Conservation (phyloP, 2,329 filamentous ascomycete species). For the Penicillium sp. region DNA sequence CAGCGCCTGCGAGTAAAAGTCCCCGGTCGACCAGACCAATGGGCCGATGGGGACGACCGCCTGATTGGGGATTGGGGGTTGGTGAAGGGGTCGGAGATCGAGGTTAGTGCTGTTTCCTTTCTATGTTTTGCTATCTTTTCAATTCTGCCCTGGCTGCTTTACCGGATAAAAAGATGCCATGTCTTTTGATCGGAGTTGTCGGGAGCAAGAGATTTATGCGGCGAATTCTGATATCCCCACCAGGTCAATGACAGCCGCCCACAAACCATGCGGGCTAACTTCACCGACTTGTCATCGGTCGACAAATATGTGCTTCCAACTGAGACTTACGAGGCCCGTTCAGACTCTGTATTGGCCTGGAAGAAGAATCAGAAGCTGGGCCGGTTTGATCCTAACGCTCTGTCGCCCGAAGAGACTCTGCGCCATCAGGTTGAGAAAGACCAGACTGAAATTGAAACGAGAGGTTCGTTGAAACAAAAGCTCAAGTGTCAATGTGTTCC, state of each 20-base stretch:
- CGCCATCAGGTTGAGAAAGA: slow-evolving; percentile 62
- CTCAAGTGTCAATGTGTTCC: background rate
- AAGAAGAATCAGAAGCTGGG: slow-evolving; percentile 95
- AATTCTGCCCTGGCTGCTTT: background rate
- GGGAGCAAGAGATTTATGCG: no score
- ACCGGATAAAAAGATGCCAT: background rate
- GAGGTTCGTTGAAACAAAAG: slow-evolving; percentile 51
- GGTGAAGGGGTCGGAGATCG: slow-evolving; percentile 43
- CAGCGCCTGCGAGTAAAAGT: slow-evolving; percentile 74
- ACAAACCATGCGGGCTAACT: slow-evolving; percentile 70
- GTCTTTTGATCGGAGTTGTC: background rate
- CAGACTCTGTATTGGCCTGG: slow-evolving; percentile 89
- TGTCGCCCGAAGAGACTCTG: slow-evolving; percentile 69
- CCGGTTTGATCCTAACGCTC: slow-evolving; percentile 84
- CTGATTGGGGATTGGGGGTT: slow-evolving; percentile 54
- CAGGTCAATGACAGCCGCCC: slow-evolving; percentile 81
- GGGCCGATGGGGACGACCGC: slow-evolving; percentile 69
- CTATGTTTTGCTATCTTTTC: background rate
- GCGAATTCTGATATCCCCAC: background rate
- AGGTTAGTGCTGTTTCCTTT: slow-evolving; percentile 31
- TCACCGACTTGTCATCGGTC: slow-evolving; percentile 74
- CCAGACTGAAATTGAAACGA: slow-evolving; percentile 60
- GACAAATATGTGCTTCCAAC: slow-evolving; percentile 89
- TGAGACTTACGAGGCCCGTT: slow-evolving; percentile 78
- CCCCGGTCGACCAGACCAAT: slow-evolving; percentile 56